Evolutionary conservation across 2,329 filamentous ascomycete species (phyloP).

Genomic region (Colletotrichum sublineola): DNA sequence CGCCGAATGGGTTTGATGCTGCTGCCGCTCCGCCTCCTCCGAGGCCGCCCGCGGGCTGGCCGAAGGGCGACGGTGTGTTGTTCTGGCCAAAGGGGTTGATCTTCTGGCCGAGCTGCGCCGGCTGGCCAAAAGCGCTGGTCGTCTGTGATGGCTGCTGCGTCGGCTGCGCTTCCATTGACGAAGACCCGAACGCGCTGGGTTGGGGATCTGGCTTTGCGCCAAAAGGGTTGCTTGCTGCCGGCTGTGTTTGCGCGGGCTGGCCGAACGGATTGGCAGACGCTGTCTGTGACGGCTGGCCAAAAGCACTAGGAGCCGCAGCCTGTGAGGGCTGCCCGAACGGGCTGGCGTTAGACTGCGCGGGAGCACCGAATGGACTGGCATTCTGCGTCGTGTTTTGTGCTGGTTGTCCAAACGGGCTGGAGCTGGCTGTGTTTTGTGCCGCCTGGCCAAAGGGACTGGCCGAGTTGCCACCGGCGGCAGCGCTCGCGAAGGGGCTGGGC

Average conservation of each 20-base stretch:
- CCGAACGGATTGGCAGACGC: conserved; percentile 40
- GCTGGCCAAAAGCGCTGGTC: conserved; percentile 50
- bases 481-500: conserved; percentile 41
- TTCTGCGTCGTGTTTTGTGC: conserved; percentile 28
- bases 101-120: conserved; percentile 37
- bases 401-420: conserved; percentile 36
- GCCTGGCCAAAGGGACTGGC: conserved; percentile 37
- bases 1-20: conserved; percentile 47
- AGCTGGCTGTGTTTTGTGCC: conserved; percentile 22
- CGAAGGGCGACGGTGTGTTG: conserved; percentile 48
- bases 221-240: conserved; percentile 48
- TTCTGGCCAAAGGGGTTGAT: conserved; percentile 51
- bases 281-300: conserved; percentile 37
- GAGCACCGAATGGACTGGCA: conserved; percentile 31
- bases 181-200: conserved; percentile 17
- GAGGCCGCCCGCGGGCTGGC: conserved; percentile 43
- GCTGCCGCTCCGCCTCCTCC: conserved; percentile 6
- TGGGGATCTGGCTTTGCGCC: conserved; percentile 37
- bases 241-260: conserved; percentile 37
- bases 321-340: conserved; percentile 42
- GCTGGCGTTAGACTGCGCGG: conserved; percentile 21
- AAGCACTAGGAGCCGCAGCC: conserved; percentile 43
- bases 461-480: conserved; percentile 21
- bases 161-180: conserved; percentile 37
- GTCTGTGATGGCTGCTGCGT: conserved; percentile 44